Base-by-base conservation (phyloP, 805 yeast species). In the Cyberlindnera saturnus region DNA sequence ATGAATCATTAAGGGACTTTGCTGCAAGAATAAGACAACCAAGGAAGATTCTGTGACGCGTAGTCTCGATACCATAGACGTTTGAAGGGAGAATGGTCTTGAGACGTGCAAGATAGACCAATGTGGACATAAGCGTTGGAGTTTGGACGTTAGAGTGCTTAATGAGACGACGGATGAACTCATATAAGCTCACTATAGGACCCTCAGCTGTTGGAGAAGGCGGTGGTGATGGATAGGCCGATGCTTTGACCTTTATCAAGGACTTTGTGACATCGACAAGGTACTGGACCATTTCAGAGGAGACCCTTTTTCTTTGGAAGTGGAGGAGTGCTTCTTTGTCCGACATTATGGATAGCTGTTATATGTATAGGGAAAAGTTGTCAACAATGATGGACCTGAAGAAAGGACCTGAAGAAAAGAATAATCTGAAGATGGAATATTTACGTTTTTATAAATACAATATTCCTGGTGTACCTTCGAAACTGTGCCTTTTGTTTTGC, bases 1-100 rank as follows among this genome's bases (percentile, higher is more conserved):
- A 82, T 4, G 96, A 85, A 69, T 91, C 99, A 65, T 91, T 91
- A 50, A 90, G 75, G 49, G 81, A 81, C 68, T 91, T 91, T 14
- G 98, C 96, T n/a, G 96, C 86, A 39, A 93, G 66, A 36, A 91
- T 87, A 44, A 91, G 72, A 36, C 96, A 79, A 0, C 97, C 96
- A 41, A 91, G 69, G 52, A 91, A 93, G 45, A 91, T 86, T 47
- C 98, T 75, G 68, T 91, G 99, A 59, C 95, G 77, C 8, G 98
- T 89, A 41, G 97, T 85, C 41, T 79, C 88, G 74, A 90, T 88
- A 15, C 98, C 98, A 46, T 83, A 77, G 11, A 96, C 93, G 61
- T 86, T 85, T 26, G 86, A 77, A 3, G 98, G 98, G 41, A 91
- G 74, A 7, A 83, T 73, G 41, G 77, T 74, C 53, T 91, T 78